Percentiles rank a stretch among this genome's conserved stretches.
Conservation (phyloP, 768 basidiomycete genomes). For the Lenzites betulinus region DNA sequence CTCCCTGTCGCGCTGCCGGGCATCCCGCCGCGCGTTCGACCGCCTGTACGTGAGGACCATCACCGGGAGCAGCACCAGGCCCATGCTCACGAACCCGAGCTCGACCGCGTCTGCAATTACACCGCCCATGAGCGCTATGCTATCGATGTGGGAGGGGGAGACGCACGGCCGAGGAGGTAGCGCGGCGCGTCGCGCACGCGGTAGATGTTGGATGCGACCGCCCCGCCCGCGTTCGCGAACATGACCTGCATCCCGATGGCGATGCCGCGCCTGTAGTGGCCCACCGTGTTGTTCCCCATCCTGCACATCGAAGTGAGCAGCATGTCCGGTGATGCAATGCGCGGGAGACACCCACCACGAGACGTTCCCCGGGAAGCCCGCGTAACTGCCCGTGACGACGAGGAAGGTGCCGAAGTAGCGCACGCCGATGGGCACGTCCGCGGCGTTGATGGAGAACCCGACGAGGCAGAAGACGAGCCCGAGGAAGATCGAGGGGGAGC, state of each 20-base stretch:
- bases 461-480: conserved; percentile 53
- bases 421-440: conserved; percentile 48
- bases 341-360: conserved; percentile 45
- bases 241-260: conserved; percentile 71
- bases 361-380: conserved; percentile 59
- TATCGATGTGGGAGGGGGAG: background rate
- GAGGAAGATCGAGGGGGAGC: conserved; percentile 59
- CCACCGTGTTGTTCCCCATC: conserved; percentile 62
- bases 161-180: conserved; percentile 65
- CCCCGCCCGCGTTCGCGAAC: conserved; percentile 66
- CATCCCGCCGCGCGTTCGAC: conserved; percentile 58
- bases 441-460: conserved; percentile 68
- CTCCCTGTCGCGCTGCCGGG: conserved; percentile 37
- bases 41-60: conserved; percentile 50
- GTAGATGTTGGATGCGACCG: conserved; percentile 66
- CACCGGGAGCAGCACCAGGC: conserved; percentile 52
- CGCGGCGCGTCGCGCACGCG: conserved; percentile 59
- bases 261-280: conserved; percentile 70
- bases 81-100: conserved; percentile 69
- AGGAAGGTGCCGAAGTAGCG: conserved; percentile 80
- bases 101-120: conserved; percentile 59
- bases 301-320: background rate
- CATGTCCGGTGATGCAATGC: background rate
- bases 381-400: conserved; percentile 62
- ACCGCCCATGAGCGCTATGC: too few species aligned